Evolutionary conservation across 2,329 filamentous ascomycete species (phyloP), one percentile per base, ranked within the genome.

Genomic region (Thermothelomyces thermophilus): DNA sequence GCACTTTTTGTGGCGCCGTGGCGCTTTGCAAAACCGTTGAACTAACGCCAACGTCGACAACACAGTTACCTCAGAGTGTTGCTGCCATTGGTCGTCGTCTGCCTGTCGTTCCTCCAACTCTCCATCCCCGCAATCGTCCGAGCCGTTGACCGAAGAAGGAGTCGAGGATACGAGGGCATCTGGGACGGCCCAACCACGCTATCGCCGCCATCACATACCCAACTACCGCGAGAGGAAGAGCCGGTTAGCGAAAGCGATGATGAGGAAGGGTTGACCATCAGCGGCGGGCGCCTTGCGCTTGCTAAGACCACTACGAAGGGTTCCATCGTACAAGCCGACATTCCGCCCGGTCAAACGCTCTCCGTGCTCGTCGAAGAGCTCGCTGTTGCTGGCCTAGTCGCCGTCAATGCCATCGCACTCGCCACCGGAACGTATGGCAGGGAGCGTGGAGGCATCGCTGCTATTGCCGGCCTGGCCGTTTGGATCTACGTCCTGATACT

Each of bases 401-500:
- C 72, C 2, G 70, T 90, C 52, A 89, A 89, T 59, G 68, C 83
- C 16, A 69, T 81, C 9, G 79, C 82, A 8, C 73, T 93, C 47
- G 67, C 80, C 1, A 78, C 80, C 1, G 70, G 76, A 31, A 72
- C 76, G 36, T 86, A 80, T 70, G 79, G 77, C 19, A 69, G 69
- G 16, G 73, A 76, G 53, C 81, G 80, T 45, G 75, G 69, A 16
- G 62, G 80, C 53, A 78, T 81, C 49, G 80, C 83, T 20, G 80
- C 83, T 9, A 72, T 86, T 43, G 79, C 82, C 3, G 84, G 83
- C 43, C 72, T 95, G 30, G 68, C 81, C 10, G 81, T 81, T 26
- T 97, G 93, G 91, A 68, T 80, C 46, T 98, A 97, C 64, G 80
- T 90, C 34, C 73, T 91, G 24, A 68, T 83, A 14, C 76, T 98